Conservation (phyloP, 495 filamentous ascomycete genomes). For the Massariosphaeria phaeospora region DNA sequence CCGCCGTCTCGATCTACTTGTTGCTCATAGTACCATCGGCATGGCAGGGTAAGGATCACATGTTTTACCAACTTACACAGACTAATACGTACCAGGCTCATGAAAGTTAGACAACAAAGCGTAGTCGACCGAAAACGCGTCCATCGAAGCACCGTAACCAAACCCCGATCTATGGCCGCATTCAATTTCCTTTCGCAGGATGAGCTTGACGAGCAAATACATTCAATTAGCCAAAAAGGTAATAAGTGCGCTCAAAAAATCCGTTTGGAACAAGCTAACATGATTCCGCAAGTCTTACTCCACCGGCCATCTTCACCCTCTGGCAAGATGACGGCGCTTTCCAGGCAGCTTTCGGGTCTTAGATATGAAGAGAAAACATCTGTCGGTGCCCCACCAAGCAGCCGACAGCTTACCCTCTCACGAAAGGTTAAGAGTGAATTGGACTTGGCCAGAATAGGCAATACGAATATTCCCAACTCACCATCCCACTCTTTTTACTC, state of each 20-base stretch:
- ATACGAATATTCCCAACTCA: background rate
- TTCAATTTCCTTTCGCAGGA: constrained; percentile 28
- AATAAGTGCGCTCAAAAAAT: background rate
- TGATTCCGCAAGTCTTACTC: constrained; percentile 18
- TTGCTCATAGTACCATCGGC: constrained; percentile 34
- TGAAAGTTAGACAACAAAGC: constrained; percentile 35
- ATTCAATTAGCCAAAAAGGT: constrained; percentile 32
- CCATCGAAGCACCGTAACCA: constrained; percentile 9
- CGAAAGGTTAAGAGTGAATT: constrained; percentile 24
- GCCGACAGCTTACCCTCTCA: constrained; percentile 11
- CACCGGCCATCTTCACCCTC: constrained; percentile 34
- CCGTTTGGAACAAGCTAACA: background rate
- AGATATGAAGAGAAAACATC: constrained; percentile 12
- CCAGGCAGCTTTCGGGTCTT: constrained; percentile 26
- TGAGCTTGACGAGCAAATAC: constrained; percentile 26
- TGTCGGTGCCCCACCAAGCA: constrained; percentile 24
- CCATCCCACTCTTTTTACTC: constrained; percentile 25
- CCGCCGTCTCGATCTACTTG: constrained; percentile 36
- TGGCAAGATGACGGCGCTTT: constrained; percentile 32
- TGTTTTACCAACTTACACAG: too few relatives aligned
- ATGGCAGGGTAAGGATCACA: too few relatives aligned
- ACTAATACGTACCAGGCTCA: too few relatives aligned
- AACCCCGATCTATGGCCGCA: constrained; percentile 16
- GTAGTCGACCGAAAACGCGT: constrained; percentile 24
- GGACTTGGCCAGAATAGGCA: constrained; percentile 7